Evolutionary conservation across 495 filamentous ascomycete genomes (phyloP).

Genomic region (Penicillium canariense): DNA sequence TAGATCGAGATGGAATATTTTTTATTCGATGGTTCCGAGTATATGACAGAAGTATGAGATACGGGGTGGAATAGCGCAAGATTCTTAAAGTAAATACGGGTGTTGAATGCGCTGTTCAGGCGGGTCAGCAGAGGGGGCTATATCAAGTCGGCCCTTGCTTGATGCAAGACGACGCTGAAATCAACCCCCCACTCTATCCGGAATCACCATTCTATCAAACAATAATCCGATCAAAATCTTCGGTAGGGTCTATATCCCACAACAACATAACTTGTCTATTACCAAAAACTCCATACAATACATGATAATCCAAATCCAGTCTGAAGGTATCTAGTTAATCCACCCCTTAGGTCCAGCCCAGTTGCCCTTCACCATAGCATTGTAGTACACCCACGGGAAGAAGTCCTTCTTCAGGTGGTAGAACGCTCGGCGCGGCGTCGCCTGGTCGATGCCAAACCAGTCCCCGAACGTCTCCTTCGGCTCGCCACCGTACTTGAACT

Average conservation of each 20-base stretch:
- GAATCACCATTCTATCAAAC: too few relatives aligned
- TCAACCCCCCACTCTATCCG: too few relatives aligned
- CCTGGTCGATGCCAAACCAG: slow-evolving; percentile 58
- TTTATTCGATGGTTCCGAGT: not conserved
- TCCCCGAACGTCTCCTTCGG: slow-evolving; percentile 66
- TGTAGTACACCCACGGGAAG: slow-evolving; percentile 65
- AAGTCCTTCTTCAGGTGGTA: slow-evolving; percentile 71
- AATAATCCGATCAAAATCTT: not conserved
- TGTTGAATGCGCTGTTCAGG: too few relatives aligned
- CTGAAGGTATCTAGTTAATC: slow-evolving; percentile 17
- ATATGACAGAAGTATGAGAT: too few relatives aligned
- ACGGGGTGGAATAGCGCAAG: too few relatives aligned
- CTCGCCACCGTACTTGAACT: slow-evolving; percentile 71
- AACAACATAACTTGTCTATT: not conserved
- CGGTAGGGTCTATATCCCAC: too few relatives aligned
- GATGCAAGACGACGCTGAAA: too few relatives aligned
- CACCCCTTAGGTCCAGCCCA: slow-evolving; percentile 62
- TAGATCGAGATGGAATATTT: slow-evolving; percentile 7
- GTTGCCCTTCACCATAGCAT: slow-evolving; percentile 59
- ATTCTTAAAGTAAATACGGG: too few relatives aligned
- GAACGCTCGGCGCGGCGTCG: slow-evolving; percentile 51
- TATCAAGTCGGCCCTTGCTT: too few relatives aligned
- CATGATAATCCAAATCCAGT: slow-evolving; percentile 3
- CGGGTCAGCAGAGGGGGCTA: too few relatives aligned
- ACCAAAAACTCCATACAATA: slow-evolving; percentile 1